A percentile compares a stretch with the other conserved stretches of the same genome.
These are phyloP conservation scores for Phytophthora citrophthora DNA, from an alignment of 352 stramenopile species.

Conservation along the genomic window DNA sequence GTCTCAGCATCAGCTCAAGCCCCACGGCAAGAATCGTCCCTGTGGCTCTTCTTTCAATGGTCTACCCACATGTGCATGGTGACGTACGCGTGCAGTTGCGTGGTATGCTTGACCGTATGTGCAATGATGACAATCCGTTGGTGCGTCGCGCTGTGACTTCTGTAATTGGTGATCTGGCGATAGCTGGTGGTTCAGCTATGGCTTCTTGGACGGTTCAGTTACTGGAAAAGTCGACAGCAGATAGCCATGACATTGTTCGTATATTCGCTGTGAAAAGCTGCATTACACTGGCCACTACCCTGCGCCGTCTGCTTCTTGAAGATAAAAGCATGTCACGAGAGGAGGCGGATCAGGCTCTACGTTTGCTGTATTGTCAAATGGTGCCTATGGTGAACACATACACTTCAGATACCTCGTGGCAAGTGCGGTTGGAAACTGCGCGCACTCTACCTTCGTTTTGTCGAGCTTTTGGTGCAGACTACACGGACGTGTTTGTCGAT, in stretches of 20 bases:
- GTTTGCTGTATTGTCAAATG: constrained; percentile 83
- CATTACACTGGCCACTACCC: constrained; percentile 69
- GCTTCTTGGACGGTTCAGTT: constrained; percentile 79
- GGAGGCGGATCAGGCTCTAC: constrained; percentile 51
- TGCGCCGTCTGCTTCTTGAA: constrained; percentile 59
- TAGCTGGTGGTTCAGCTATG: constrained; percentile 52
- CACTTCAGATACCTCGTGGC: constrained; percentile 87
- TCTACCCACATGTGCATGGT: constrained; percentile 72
- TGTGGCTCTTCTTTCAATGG: constrained; percentile 75
- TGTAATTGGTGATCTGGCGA: constrained; percentile 80
- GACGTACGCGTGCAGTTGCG: constrained; percentile 84
- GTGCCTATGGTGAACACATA: constrained; percentile 90
- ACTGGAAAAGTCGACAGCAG: constrained; percentile 79
- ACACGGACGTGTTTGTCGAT: constrained; percentile 87
- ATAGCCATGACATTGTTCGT: constrained; percentile 89
- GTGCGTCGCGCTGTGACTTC: constrained; percentile 85
- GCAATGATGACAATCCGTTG: constrained; percentile 85
- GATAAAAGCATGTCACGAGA: constrained; percentile 34
- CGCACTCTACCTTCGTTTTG: constrained; percentile 80
- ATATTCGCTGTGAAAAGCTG: constrained; percentile 89
- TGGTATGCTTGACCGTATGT: constrained; percentile 89
- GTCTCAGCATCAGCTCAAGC: constrained; percentile 84
- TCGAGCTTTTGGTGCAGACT: constrained; percentile 76
- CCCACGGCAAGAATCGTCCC: constrained; percentile 86
- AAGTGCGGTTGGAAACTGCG: constrained; percentile 83